Base-by-base conservation (phyloP, 2,329 filamentous ascomycete species). In the Penicillium capsulatum region DNA sequence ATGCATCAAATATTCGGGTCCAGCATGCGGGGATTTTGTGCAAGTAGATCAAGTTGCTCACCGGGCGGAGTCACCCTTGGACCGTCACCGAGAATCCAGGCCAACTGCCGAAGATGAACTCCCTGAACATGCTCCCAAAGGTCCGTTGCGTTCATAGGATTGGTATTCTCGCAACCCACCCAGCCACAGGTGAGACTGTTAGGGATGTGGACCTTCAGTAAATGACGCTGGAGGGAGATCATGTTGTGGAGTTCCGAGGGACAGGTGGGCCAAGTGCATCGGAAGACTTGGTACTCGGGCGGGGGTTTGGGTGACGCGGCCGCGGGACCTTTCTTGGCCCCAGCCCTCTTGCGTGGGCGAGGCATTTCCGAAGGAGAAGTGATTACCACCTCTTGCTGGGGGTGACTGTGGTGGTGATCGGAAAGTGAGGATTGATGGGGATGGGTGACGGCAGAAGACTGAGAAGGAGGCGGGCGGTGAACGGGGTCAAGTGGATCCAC, bases 61-160 rank as follows among this genome's bases (percentile, higher is more conserved):
- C 78, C 77, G 65, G 71, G 73, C 53, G 71, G 62, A 45, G 71
- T 71, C 42, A 71, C 69, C 33, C 67, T 67, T 29, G 77, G 77
- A 36, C 79, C 79, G 63, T 81, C 77, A n/a, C 79, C 79, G 30
- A 75, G 64, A 49, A 70, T 65, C 72, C 76, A 76, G n/a, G 73
- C 74, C 30, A 80, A 53, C 13, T 71, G 65, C 14, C 61, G 58
- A n/a, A 82, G 55, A 57, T 83, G 79, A 14, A 53, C 56, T 20
- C 65, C 57, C 40, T 74, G 68, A 16, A 81, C 54, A 53, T 83
- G 79, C 15, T 63, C 58, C 36, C 67, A 59, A 68, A 79, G 76
- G 10, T 63, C 53, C 8, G 61, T 59, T 19, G 58, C 57, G 28
- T 57, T 49, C 39, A 52, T 36, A 2, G 41, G 42, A 4, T 40